Conservation (phyloP, 345 rosid genomes). For the Syzygium grande region DNA sequence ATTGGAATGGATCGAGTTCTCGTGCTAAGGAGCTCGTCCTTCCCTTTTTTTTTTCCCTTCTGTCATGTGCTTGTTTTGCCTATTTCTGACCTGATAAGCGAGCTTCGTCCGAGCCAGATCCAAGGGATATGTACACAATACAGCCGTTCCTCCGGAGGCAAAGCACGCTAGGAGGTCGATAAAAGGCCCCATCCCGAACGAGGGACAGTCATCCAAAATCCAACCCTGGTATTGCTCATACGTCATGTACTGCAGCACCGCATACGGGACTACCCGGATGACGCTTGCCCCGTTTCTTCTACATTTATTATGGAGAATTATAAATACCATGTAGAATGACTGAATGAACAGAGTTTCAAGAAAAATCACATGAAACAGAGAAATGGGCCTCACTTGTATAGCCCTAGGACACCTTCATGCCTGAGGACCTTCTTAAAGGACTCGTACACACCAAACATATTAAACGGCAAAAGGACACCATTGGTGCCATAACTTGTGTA, state of each 20-base stretch:
- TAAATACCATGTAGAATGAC: not conserved
- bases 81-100: slow-evolving; percentile 66
- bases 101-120: slow-evolving; percentile 94
- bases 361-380: not conserved
- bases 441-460: slow-evolving; percentile 57
- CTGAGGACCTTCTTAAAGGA: slow-evolving; percentile 70
- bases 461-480: too few relatives aligned
- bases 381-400: slow-evolving; percentile 50
- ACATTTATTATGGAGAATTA: not conserved
- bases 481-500: too few relatives aligned
- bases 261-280: slow-evolving; percentile 79
- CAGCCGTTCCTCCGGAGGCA: slow-evolving; percentile 91
- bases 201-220: slow-evolving; percentile 52
- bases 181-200: slow-evolving; percentile 80
- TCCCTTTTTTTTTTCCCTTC: too few relatives aligned
- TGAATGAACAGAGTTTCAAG: not conserved
- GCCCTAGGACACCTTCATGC: slow-evolving; percentile 75
- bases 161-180: slow-evolving; percentile 89
- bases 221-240: slow-evolving; percentile 84
- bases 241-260: slow-evolving; percentile 87
- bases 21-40: not conserved
- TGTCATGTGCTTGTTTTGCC: not conserved
- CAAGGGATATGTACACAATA: slow-evolving; percentile 84
- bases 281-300: slow-evolving; percentile 96
- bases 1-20: not conserved